Percentiles rank a stretch among this genome's conserved stretches.
These are phyloP conservation scores for Fonsecaea nubica DNA, from an alignment of 2,329 filamentous ascomycete species.

Conservation along the genomic window DNA sequence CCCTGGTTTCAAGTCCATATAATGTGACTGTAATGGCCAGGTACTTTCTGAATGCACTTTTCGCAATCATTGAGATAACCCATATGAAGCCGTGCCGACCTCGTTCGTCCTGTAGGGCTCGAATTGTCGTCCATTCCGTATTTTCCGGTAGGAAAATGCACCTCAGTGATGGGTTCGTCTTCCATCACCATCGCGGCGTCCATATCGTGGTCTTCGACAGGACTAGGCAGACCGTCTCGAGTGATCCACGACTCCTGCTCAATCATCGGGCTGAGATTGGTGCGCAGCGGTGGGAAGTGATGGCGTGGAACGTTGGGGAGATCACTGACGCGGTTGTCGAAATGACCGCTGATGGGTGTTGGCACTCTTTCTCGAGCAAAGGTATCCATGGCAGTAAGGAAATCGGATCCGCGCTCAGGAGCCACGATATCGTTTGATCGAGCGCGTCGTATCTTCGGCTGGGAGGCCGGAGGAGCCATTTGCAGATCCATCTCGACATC, in stretches of 20 bases:
- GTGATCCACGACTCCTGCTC: conserved; percentile 40
- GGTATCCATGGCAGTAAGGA: conserved; percentile 24
- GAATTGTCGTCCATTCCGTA: conserved; percentile 26
- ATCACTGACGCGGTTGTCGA: conserved; percentile 34
- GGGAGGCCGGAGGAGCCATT: conserved; percentile 9
- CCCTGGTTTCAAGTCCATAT: conserved; percentile 51
- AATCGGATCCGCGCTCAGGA: conserved; percentile 28
- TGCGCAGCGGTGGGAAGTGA: conserved; percentile 36
- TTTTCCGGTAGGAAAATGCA: conserved; percentile 9
- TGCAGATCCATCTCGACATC: conserved; percentile 30
- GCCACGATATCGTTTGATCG: conserved; percentile 40
- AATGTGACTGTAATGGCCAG: conserved; percentile 82
- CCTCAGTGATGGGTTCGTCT: conserved; percentile 19
- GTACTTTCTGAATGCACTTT: conserved; percentile 75
- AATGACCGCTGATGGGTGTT: conserved; percentile 37
- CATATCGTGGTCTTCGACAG: conserved; percentile 34
- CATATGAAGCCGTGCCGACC: conserved; percentile 69
- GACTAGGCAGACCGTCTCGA: conserved; percentile 36
- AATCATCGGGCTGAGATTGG: conserved; percentile 39
- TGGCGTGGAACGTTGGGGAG: conserved; percentile 34
- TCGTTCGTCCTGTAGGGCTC: conserved; percentile 26
- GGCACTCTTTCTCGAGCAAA: conserved; percentile 37
- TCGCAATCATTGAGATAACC: conserved; percentile 79
- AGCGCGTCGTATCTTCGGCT: conserved; percentile 32
- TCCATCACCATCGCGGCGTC: conserved; percentile 36